These are phyloP conservation scores for Sclerospora graminicola DNA, from an alignment of 352 stramenopile genomes.

Conservation along the genomic window DNA sequence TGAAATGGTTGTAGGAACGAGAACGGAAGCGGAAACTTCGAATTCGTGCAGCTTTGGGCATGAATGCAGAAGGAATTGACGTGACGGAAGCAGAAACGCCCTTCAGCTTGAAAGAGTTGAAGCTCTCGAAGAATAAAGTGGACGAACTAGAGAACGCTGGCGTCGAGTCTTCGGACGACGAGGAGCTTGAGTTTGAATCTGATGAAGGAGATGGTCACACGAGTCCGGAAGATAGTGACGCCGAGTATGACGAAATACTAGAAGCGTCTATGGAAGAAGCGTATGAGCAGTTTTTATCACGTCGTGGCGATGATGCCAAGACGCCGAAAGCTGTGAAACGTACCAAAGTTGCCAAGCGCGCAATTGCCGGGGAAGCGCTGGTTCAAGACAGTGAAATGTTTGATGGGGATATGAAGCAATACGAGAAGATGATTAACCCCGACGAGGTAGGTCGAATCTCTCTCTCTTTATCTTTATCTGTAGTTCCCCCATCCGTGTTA, in stretches of 20 bases:
- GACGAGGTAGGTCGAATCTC: conserved; percentile 60
- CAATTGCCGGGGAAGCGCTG: conserved; percentile 65
- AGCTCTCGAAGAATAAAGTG: conserved; percentile 67
- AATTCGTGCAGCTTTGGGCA: conserved; percentile 66
- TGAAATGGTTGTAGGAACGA: conserved; percentile 40
- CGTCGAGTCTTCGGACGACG: conserved; percentile 25
- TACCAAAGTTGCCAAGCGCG: conserved; percentile 76
- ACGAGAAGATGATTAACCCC: conserved; percentile 82
- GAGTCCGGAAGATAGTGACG: conserved; percentile 43
- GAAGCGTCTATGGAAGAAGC: conserved; percentile 80
- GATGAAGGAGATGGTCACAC: conserved; percentile 28
- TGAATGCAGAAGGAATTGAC: conserved; percentile 78
- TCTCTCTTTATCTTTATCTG: conserved; percentile 12
- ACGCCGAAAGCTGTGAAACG: conserved; percentile 80
- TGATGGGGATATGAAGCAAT: conserved; percentile 67
- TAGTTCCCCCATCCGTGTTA: conserved; percentile 81
- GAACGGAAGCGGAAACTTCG: conserved; percentile 81
- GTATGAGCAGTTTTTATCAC: conserved; percentile 73
- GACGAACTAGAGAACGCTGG: conserved; percentile 67
- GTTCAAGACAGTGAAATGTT: conserved; percentile 77
- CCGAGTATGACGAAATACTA: conserved; percentile 67
- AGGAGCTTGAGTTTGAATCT: conserved; percentile 30
- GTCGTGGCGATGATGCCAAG: conserved; percentile 70
- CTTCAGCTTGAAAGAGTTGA: conserved; percentile 74
- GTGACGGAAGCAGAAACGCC: conserved; percentile 68